Evolutionary conservation across 2,329 filamentous ascomycete genomes (phyloP).

Genomic region (Gremmenia infestans): DNA sequence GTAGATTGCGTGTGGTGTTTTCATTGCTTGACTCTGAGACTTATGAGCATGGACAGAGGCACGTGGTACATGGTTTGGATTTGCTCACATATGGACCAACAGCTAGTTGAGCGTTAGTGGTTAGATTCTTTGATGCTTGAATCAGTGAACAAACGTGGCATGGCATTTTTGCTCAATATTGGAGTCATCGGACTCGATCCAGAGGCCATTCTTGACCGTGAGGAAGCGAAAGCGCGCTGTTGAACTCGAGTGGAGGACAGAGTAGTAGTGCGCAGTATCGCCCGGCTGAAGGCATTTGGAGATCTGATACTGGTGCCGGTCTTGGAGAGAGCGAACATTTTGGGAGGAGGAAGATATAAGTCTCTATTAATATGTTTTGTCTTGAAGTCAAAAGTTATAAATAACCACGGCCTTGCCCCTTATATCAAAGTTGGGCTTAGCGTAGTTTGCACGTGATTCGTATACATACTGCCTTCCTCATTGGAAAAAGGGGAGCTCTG

Average conservation of each 20-base stretch:
- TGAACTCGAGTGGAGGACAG: background rate
- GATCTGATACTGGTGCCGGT: background rate
- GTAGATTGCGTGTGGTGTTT: constrained; percentile 61
- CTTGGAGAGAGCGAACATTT: background rate
- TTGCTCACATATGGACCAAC: constrained; percentile 55
- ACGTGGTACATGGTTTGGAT: background rate
- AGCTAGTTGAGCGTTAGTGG: constrained; percentile 36
- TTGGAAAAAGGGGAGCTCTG: no score
- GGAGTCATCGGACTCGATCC: constrained; percentile 26
- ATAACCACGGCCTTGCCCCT: no score
- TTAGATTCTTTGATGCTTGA: background rate
- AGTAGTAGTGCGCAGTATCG: background rate
- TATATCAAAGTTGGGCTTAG: no score
- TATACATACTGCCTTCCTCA: no score
- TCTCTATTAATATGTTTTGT: background rate
- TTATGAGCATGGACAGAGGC: constrained; percentile 14
- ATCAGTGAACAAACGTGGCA: constrained; percentile 36
- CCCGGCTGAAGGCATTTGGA: background rate
- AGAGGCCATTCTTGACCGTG: background rate
- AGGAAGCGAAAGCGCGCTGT: background rate
- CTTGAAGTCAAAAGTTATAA: no score
- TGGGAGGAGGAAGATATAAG: background rate
- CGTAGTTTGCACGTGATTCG: no score
- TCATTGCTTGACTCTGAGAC: constrained; percentile 58
- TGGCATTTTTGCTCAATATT: constrained; percentile 53